Evolutionary conservation across 805 yeast species (phyloP).

Genomic region (Ogataea henricii): DNA sequence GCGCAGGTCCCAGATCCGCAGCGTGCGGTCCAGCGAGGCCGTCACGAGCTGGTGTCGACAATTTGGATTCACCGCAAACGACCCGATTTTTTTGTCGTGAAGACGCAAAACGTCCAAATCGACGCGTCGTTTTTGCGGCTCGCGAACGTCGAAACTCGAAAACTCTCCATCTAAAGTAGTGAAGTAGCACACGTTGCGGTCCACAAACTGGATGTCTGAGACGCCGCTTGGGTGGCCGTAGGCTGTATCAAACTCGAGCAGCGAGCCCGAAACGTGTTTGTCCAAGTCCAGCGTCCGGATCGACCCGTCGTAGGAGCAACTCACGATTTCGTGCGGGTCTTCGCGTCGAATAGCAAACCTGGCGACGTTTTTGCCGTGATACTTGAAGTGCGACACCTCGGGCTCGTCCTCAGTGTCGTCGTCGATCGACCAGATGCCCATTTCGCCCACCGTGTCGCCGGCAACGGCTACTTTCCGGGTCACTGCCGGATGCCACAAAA

Average conservation of each 20-base stretch:
- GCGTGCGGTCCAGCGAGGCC: slow-evolving; percentile 83
- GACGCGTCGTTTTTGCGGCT: slow-evolving; percentile 13
- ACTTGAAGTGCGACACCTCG: slow-evolving; percentile 62
- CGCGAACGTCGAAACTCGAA: slow-evolving; percentile 69
- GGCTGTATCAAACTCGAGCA: slow-evolving; percentile 56
- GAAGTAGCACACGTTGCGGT: slow-evolving; percentile 61
- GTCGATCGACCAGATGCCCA: slow-evolving; percentile 86
- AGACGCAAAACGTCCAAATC: slow-evolving; percentile 51
- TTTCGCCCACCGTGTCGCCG: slow-evolving; percentile 85
- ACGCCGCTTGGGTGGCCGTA: slow-evolving; percentile 63
- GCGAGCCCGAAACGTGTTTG: slow-evolving; percentile 59
- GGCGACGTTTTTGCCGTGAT: slow-evolving; percentile 77
- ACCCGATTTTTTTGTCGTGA: slow-evolving; percentile 91
- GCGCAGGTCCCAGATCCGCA: slow-evolving; percentile 87
- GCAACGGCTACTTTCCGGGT: slow-evolving; percentile 68
- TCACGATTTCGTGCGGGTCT: slow-evolving; percentile 52
- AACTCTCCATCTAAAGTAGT: slow-evolving; percentile 83
- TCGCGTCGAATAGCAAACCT: slow-evolving; percentile 53
- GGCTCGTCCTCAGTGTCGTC: slow-evolving; percentile 43
- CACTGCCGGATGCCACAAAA: slow-evolving; percentile 74
- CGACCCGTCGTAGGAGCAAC: slow-evolving; percentile 88
- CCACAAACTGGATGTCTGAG: slow-evolving; percentile 68
- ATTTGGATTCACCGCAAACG: slow-evolving; percentile 77
- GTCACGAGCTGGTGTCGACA: slow-evolving; percentile 71
- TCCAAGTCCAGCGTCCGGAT: slow-evolving; percentile 70